These are phyloP conservation scores for Peterozyma toletana DNA, from an alignment of 805 yeast species.

Conservation along the genomic window DNA sequence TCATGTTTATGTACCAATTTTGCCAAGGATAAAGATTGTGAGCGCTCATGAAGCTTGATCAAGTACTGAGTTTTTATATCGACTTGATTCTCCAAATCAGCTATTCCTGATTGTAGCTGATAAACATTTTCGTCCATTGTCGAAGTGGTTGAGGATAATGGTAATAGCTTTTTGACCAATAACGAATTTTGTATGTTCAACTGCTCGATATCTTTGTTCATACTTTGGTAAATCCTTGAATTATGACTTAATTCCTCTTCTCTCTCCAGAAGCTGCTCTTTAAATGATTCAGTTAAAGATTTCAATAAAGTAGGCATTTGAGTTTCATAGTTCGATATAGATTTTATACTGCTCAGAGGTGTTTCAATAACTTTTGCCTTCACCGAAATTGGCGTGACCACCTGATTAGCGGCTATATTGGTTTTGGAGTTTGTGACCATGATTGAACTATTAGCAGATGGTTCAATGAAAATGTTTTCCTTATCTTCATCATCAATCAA, in stretches of 20 bases:
- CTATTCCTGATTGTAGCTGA: background rate
- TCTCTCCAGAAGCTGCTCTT: slow-evolving; percentile 29
- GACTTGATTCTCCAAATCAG: slow-evolving; percentile 12
- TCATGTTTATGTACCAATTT: slow-evolving; percentile 51
- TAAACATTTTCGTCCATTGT: background rate
- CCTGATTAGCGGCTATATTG: too few relatives aligned
- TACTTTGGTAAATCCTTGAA: slow-evolving; percentile 28
- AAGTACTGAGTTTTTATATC: slow-evolving; percentile 25
- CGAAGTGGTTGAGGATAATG: background rate
- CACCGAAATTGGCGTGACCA: too few relatives aligned
- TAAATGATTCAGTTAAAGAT: slow-evolving; percentile 15
- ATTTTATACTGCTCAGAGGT: too few relatives aligned
- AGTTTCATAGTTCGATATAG: slow-evolving; percentile 5
- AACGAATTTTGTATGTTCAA: background rate
- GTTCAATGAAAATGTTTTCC: slow-evolving; percentile 37
- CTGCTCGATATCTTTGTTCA: slow-evolving; percentile 30
- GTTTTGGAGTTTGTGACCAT: too few relatives aligned
- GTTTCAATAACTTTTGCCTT: too few relatives aligned
- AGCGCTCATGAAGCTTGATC: slow-evolving; percentile 39
- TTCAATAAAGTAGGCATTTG: slow-evolving; percentile 14
- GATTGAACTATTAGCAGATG: too few relatives aligned
- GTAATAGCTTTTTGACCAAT: too few relatives aligned
- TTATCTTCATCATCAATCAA: slow-evolving; percentile 30
- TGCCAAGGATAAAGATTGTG: slow-evolving; percentile 58
- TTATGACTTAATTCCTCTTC: slow-evolving; percentile 47